Evolutionary conservation across 331 rosid genomes (phyloP).

Genomic region (Malus hybrid): DNA sequence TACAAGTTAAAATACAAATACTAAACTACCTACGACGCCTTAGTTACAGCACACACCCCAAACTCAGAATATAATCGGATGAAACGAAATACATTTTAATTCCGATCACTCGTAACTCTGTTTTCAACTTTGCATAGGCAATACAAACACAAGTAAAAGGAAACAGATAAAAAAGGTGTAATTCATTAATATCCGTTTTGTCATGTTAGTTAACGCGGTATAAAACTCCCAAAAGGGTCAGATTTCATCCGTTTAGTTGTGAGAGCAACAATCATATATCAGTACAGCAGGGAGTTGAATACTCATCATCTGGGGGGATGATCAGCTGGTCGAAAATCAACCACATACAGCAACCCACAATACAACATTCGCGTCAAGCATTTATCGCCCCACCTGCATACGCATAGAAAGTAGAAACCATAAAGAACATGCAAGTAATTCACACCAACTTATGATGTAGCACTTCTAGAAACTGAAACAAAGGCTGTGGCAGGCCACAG

Average conservation of each 20-base stretch:
- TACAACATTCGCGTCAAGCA: not conserved
- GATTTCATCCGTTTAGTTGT: slow-evolving; percentile 11
- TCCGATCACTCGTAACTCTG: not conserved
- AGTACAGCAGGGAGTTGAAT: slow-evolving; percentile 6
- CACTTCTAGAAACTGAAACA: not conserved
- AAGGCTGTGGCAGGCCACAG: not conserved
- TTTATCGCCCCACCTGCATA: slow-evolving; percentile 22
- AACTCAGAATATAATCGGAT: not conserved
- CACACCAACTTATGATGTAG: not conserved
- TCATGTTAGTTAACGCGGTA: not conserved
- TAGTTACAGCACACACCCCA: not conserved
- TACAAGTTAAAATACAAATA: not conserved
- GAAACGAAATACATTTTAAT: not conserved
- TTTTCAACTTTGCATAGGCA: not conserved
- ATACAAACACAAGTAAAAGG: not conserved
- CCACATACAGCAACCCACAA: slow-evolving; percentile 16
- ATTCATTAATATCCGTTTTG: not conserved
- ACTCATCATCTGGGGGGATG: not conserved
- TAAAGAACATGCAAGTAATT: not conserved
- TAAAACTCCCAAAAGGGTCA: slow-evolving; percentile 1
- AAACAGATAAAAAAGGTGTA: not conserved
- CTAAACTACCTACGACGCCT: not conserved
- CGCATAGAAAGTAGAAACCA: not conserved
- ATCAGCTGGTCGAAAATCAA: slow-evolving; percentile 11
- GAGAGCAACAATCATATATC: slow-evolving; percentile 1